phyloP scores from a whole-genome alignment of 805 yeast genomes.

The Clavispora phyllophila region DNA sequence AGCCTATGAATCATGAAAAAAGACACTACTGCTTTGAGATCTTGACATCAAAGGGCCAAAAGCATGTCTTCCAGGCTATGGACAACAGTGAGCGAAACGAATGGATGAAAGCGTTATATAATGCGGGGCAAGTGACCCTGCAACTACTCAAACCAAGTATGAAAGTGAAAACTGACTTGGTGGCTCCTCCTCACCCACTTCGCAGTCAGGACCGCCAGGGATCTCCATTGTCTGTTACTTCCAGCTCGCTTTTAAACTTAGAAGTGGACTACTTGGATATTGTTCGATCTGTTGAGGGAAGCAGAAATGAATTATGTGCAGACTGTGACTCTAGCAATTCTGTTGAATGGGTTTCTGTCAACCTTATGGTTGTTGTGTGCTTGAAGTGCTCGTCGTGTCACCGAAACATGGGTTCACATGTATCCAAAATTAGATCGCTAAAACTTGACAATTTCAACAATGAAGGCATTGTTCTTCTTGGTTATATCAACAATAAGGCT shows the following conservation, averaged over 20 bases:
- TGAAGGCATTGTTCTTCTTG: slow-evolving; percentile 55
- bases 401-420: slow-evolving; percentile 76
- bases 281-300: slow-evolving; percentile 37
- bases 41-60: slow-evolving; percentile 59
- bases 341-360: slow-evolving; percentile 87
- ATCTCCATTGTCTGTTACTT: slow-evolving; percentile 31
- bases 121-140: slow-evolving; percentile 47
- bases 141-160: slow-evolving; percentile 4
- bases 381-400: slow-evolving; percentile 87
- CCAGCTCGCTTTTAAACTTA: slow-evolving; percentile 16
- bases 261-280: slow-evolving; percentile 28
- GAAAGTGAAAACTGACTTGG: slow-evolving; percentile 3
- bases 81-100: slow-evolving; percentile 58
- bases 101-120: slow-evolving; percentile 64
- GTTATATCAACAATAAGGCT: slow-evolving; percentile 45
- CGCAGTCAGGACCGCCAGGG: slow-evolving; percentile 13
- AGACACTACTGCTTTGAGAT: slow-evolving; percentile 67
- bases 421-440: slow-evolving; percentile 73
- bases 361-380: slow-evolving; percentile 67
- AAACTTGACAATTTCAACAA: slow-evolving; percentile 64
- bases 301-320: slow-evolving; percentile 64
- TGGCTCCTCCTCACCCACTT: neutral
- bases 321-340: slow-evolving; percentile 66
- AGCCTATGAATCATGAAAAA: slow-evolving; percentile 41
- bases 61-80: slow-evolving; percentile 71